These are phyloP conservation scores for Nakazawaea sp. DNA, from an alignment of 805 yeast genomes.

Conservation along the genomic window DNA sequence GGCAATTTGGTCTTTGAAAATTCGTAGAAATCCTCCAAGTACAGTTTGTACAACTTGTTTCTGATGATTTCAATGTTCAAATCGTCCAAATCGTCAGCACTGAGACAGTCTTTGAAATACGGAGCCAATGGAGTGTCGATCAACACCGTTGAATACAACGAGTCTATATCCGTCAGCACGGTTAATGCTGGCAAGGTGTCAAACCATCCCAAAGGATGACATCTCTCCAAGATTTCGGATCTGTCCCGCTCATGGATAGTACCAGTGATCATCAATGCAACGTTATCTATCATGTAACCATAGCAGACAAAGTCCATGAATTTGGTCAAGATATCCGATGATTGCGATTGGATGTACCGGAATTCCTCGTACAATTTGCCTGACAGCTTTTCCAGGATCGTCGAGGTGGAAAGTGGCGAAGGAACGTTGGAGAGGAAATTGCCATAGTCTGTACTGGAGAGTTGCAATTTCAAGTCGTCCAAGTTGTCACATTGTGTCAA, in stretches of 20 bases:
- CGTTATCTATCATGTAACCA: slow-evolving; percentile 98
- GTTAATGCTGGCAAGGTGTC: slow-evolving; percentile 93
- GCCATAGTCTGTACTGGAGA: slow-evolving; percentile 95
- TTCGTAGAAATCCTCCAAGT: slow-evolving; percentile 75
- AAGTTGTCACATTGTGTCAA: slow-evolving; percentile 92
- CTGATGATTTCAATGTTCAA: slow-evolving; percentile 91
- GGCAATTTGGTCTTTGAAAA: slow-evolving; percentile 59
- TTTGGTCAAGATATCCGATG: slow-evolving; percentile 70
- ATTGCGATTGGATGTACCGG: slow-evolving; percentile 76
- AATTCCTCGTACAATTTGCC: slow-evolving; percentile 76
- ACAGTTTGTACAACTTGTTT: slow-evolving; percentile 87
- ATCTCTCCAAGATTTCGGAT: slow-evolving; percentile 78
- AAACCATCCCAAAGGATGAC: slow-evolving; percentile 98
- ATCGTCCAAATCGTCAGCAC: slow-evolving; percentile 88
- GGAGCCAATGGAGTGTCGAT: slow-evolving; percentile 98
- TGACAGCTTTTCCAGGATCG: slow-evolving; percentile 76
- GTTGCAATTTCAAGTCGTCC: slow-evolving; percentile 90
- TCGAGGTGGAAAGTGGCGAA: slow-evolving; percentile 75
- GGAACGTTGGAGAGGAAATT: slow-evolving; percentile 79
- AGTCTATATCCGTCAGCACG: slow-evolving; percentile 90
- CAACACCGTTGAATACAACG: slow-evolving; percentile 86
- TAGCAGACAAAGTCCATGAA: slow-evolving; percentile 91
- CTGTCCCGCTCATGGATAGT: slow-evolving; percentile 93
- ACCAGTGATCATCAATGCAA: slow-evolving; percentile 92
- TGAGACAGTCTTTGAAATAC: slow-evolving; percentile 83